Evolutionary conservation across 495 filamentous ascomycete species (phyloP), one percentile per base, ranked within the genome.

Genomic region (Neurospora sublineolata): DNA sequence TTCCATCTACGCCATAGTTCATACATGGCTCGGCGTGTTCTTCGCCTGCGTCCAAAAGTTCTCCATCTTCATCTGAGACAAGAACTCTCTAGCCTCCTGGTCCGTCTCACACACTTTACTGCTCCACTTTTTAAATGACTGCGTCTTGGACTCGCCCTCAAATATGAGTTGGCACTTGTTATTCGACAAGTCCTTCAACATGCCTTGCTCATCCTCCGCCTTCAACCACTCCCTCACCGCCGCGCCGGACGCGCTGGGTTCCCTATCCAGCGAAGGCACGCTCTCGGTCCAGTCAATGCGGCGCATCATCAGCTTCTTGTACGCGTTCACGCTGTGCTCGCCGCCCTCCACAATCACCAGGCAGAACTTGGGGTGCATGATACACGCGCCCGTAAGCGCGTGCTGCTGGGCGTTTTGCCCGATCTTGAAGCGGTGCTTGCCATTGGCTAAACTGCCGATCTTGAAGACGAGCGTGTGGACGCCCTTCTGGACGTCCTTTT

Each of bases 11-110:
- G 23, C 10, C 52, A 33, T 20, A 68, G 10, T 10, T 68, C 30
- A 71, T 33, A 64, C 52, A 64, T 64, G 52, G 27, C 27, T 64
- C 44, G 73, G 73, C 20, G 74, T 78, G 72, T 75, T 79, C 87
- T 97, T 98, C 3, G 94, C 95, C 78, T 94, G 83, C n/a, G 90
- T 90, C 95, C 95, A 99, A 76, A 98, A 94, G 76, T 89, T 96
- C 79, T 98, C 95, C 88, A 97, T 91, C 83, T 97, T 97, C 8
- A 87, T 86, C 74, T 91, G 87, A 4, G 87, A 82, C 74, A 99
- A 79, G 40, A 89, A 86, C 73, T 97, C 92, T 81, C 91, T 91
- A 9, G 95, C 95, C 76, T 93, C 89, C 33, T 87, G 87, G 79
- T 99, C 95, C 10, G 90, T 94, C 80, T 97, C 96, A 78, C 92